Base-by-base conservation (phyloP, 495 filamentous ascomycete genomes). In the Xylaria castorea region DNA sequence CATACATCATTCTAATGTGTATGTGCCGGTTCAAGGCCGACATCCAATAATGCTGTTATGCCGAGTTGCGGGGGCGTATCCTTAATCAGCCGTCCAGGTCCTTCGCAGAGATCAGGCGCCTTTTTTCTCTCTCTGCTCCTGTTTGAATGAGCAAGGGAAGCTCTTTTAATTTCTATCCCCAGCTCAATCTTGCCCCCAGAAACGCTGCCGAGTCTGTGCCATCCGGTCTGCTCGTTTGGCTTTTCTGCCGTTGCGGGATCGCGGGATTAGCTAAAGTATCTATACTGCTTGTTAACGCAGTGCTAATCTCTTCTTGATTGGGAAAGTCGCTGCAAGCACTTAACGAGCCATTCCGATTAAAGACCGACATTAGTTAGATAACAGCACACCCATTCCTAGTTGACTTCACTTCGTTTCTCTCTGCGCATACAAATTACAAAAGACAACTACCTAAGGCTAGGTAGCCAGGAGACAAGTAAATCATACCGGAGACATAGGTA, bases 11-110 rank as follows among this genome's bases (percentile, higher is more conserved):
- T 20, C 36, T 25, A 0, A 32, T 38, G 11, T 38, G 11, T 14
- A 1, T 36, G 5, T 20, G 16, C 32, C 16, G 14, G 62, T 48
- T 46, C 44, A 8, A 44, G 5, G 36, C 1, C 50, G n/a, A 27
- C 50, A 57, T 42, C 66, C 66, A 68, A 57, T 68, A 42, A 68
- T 20, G 65, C 16, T 57, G n/a, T 9, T 9, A 36, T 20, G 65
- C 34, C 65, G 50, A 46, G 48, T 68, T 53, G 46, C 34, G 48
- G 50, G 50, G 66, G 12, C 66, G 4, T 30, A 40, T 57, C 34
- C 20, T 48, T 55, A 22, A 46, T n/a, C 25, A 66, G 27, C 44
- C 9, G 44, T 9, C 44, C 16, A 30, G 64, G 40, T 66, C 64
- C 46, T 51, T 51, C 64, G 64, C 30, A 32, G 20, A 20, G 64